Evolutionary conservation across 768 basidiomycete genomes (phyloP), one percentile per base, ranked within the genome.

Genomic region (Chalciporus pseudorubinellus): DNA sequence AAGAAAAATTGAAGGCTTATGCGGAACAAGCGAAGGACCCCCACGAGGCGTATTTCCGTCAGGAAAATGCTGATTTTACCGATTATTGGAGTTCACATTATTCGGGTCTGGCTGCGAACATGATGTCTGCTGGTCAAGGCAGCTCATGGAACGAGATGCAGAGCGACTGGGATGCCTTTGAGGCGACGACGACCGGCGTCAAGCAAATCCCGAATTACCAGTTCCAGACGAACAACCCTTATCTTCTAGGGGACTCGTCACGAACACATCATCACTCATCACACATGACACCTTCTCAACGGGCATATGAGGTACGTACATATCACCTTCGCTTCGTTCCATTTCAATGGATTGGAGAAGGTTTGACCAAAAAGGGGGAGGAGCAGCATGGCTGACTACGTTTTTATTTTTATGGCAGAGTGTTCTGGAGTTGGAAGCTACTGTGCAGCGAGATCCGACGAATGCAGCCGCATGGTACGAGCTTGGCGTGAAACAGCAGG

Each of bases 401-500:
- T 49, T 36, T 36, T 61, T 50, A 46, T 55, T 44, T 55, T 50
- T 56, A 47, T 16, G 61, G 44, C 71, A 98, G 93, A 88, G 79
- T 58, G 83, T 98, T 9, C 74, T 98, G 26, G 87, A 93, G 66
- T 75, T 92, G 12, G 95, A 99, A 72, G 95, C 95, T 7, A 79
- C 78, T 21, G 93, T 95, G 13, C 91, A 95, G 63, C 80, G 78
- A 36, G 80, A 93, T 60, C 83, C 86, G 54, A 72, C 66, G 9
- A 80, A 89, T 59, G 83, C 89, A 4, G 58, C 70, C 31, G 87
- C 85, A 9, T 99, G 97, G 97, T 95, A 81, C 64, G 82, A 88
- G 58, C 84, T 98, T 44, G 97, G 97, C 21, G 85, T 99, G 44
- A 94, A 91, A 69, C 97, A 98, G 64, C 97, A 99, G 69, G 95